These are phyloP conservation scores for Prunus fruticosa DNA, from an alignment of 306 rosid species.

Conservation along the genomic window DNA sequence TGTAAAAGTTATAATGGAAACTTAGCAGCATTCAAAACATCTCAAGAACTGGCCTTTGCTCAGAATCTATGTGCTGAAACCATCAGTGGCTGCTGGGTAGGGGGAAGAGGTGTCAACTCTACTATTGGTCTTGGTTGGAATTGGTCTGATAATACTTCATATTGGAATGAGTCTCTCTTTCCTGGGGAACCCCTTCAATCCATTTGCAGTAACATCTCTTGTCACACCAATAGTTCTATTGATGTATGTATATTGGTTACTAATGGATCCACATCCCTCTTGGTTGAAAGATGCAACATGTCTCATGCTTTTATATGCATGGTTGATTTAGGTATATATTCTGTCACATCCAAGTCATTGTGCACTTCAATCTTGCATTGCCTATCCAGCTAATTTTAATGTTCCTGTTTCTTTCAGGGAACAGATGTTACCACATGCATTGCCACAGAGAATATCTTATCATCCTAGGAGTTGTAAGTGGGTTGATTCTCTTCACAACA, in stretches of 20 bases:
- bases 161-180: constrained; percentile 59
- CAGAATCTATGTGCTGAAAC: constrained; percentile 48
- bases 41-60: constrained; percentile 58
- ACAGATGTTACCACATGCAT: constrained; percentile 62
- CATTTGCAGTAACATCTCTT: constrained; percentile 51
- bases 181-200: constrained; percentile 27
- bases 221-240: constrained; percentile 35
- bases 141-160: constrained; percentile 73
- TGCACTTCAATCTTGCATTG: constrained; percentile 1
- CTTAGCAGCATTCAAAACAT: constrained; percentile 54
- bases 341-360: not conserved
- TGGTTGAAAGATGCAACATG: constrained; percentile 50
- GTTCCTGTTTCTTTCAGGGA: constrained; percentile 42
- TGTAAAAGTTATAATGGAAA: constrained; percentile 68
- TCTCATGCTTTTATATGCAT: constrained; percentile 69
- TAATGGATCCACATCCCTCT: constrained; percentile 45
- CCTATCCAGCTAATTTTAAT: constrained; percentile 9
- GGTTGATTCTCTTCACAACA: constrained; percentile 77
- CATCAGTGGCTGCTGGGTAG: constrained; percentile 75
- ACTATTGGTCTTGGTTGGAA: constrained; percentile 56
- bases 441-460: constrained; percentile 88
- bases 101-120: constrained; percentile 62
- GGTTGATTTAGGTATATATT: constrained; percentile 55
- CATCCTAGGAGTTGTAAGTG: constrained; percentile 86
- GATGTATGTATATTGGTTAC: constrained; percentile 54